Evolutionary conservation across 306 rosid genomes (phyloP).

Genomic region (Cicer pinnatifidum): DNA sequence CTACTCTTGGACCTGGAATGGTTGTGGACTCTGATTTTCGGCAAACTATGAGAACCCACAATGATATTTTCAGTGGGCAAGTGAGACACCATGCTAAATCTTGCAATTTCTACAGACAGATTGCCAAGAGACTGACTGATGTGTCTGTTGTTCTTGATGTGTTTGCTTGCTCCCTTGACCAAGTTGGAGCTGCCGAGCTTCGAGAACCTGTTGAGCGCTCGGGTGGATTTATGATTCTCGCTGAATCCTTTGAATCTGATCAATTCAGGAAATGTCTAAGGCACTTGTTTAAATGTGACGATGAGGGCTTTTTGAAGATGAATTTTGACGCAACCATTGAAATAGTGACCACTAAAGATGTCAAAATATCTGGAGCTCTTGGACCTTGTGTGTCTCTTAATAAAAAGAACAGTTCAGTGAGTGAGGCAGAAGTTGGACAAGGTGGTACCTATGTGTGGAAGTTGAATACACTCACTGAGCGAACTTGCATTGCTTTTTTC

Average conservation of each 20-base stretch:
- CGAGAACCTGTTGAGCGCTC: conserved; percentile 70
- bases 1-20: conserved; percentile 79
- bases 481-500: conserved; percentile 88
- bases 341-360: conserved; percentile 78
- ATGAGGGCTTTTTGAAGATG: conserved; percentile 70
- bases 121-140: conserved; percentile 63
- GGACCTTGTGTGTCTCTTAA: conserved; percentile 87
- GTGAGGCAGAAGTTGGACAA: conserved; percentile 68
- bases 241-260: conserved; percentile 73
- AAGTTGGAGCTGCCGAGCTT: conserved; percentile 81
- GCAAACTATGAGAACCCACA: conserved; percentile 71
- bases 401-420: conserved; percentile 60
- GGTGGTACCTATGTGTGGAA: conserved; percentile 85
- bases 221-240: conserved; percentile 80
- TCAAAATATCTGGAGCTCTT: conserved; percentile 87
- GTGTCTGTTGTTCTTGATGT: conserved; percentile 72
- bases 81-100: conserved; percentile 60
- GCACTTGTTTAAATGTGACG: conserved; percentile 61
- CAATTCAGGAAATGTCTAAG: conserved; percentile 73
- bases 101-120: conserved; percentile 58
- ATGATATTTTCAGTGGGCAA: conserved; percentile 65
- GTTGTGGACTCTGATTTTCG: conserved; percentile 66
- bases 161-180: conserved; percentile 90
- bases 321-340: conserved; percentile 82
- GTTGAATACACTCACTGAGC: conserved; percentile 66